Percentiles rank a stretch among this genome's conserved stretches.
These are phyloP conservation scores for Pythium myriotylum DNA, from an alignment of 352 stramenopile species.

Conservation along the genomic window DNA sequence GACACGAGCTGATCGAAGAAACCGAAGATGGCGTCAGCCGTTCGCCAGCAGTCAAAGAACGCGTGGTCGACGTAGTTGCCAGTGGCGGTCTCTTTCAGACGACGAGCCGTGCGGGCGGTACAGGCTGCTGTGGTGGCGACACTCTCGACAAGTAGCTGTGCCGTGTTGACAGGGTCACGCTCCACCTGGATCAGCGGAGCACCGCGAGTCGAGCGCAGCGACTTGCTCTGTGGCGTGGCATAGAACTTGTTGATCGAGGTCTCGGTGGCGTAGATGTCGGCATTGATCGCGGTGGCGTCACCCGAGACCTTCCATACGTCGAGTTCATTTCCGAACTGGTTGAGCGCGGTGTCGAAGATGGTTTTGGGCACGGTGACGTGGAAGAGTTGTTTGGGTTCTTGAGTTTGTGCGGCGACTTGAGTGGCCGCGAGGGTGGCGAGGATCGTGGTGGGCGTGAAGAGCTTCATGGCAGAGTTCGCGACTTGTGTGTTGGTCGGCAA, in stretches of 20 bases:
- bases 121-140: background rate
- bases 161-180: conserved; percentile 7
- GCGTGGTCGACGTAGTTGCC: conserved; percentile 21
- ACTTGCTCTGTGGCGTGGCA: background rate
- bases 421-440: conserved; percentile 11
- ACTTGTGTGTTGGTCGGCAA: too few species aligned
- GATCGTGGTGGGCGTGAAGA: conserved; percentile 15
- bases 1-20: conserved; percentile 24
- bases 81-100: background rate
- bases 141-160: conserved; percentile 2
- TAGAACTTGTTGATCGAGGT: conserved; percentile 8
- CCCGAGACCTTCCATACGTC: conserved; percentile 15
- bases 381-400: conserved; percentile 26
- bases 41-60: too few species aligned
- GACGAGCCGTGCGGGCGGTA: conserved; percentile 2
- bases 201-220: background rate
- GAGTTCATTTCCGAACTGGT: conserved; percentile 11
- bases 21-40: conserved; percentile 16
- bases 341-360: conserved; percentile 9
- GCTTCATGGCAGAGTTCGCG: background rate
- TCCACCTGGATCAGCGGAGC: background rate
- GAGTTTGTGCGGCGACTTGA: background rate
- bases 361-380: conserved; percentile 31
- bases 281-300: background rate
- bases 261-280: conserved; percentile 14